These are phyloP conservation scores for Eleusine coracana DNA, from an alignment of 176 grass and related monocot genomes.

Conservation along the genomic window DNA sequence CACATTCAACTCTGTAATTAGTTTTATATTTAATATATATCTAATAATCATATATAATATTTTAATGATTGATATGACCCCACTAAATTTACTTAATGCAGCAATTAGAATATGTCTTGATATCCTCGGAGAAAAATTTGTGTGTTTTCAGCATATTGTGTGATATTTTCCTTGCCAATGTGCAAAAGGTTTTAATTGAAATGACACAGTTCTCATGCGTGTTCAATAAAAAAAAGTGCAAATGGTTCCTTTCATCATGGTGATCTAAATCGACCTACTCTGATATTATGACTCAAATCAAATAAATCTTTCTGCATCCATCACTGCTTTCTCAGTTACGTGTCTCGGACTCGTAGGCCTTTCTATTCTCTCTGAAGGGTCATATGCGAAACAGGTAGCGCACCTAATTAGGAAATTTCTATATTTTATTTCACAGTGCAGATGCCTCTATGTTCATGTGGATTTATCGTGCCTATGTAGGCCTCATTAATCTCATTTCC, in stretches of 20 bases:
- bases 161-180: slow-evolving; percentile 1
- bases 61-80: no score
- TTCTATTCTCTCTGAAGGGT: slow-evolving; percentile 22
- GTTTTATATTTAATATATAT: no score
- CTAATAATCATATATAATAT: no score
- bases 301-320: slow-evolving; percentile 20
- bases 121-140: neutral
- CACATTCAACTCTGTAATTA: no score
- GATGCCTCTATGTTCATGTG: slow-evolving; percentile 1
- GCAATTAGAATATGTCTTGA: neutral
- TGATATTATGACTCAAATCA: slow-evolving; percentile 22
- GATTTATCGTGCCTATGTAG: neutral
- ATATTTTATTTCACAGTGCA: slow-evolving; percentile 1
- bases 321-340: slow-evolving; percentile 19
- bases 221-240: no score
- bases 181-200: no score
- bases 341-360: neutral
- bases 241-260: neutral
- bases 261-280: slow-evolving; percentile 3
- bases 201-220: no score
- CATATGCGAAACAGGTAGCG: slow-evolving; percentile 19
- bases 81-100: neutral
- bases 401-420: slow-evolving; percentile 22
- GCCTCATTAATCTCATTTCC: neutral
- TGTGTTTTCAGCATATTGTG: neutral